Evolutionary conservation across 2,329 filamentous ascomycete genomes (phyloP), one percentile per base, ranked within the genome.

Genomic region (Monilinia aucupariae): DNA sequence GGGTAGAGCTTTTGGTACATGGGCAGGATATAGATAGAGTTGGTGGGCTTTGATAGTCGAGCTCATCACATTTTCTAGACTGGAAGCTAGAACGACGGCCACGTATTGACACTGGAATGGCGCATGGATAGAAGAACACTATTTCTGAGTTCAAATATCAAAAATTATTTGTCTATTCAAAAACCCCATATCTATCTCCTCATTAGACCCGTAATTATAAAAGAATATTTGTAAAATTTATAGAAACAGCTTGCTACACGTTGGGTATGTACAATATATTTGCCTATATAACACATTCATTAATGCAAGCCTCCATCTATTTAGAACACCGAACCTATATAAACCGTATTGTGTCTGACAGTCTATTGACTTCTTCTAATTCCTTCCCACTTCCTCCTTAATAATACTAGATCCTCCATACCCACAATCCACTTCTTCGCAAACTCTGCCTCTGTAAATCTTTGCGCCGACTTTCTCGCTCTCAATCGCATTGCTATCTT

Each of bases 401-500:
- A 63, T 5, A 25, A 48, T 41, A 97, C 84, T 64, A 97, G 78
- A 70, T 81, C 84, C 71, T 88, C 85, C 79, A 96, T 84, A 75
- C 96, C 85, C 37, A 76, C 75, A 50, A 90, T 76, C 93, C 94
- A 99, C 68, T 86, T 87, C 69, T 81, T 82, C 1, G 83, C 86
- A 77, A 99, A 99, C 64, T 88, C 89, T 70, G 89, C 86, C 72
- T 97, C 93, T 0, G 90, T 92, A 73, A 99, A 99, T 53, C 94
- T 80, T 76, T 85, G 83, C 1, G 92, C 90, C 7, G 91, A 96
- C 69, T 83, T 79, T 45, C 92, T 82, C 0, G 94, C 93, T 63
- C 93, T 81, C 39, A 81, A 75, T 27, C 94, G 83, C 80, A 96
- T 90, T 0, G 84, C 85, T 20, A 92, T 76, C 25, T 87, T 89